These are phyloP conservation scores for Didymella lethalis DNA, from an alignment of 2,329 filamentous ascomycete species.

Conservation along the genomic window DNA sequence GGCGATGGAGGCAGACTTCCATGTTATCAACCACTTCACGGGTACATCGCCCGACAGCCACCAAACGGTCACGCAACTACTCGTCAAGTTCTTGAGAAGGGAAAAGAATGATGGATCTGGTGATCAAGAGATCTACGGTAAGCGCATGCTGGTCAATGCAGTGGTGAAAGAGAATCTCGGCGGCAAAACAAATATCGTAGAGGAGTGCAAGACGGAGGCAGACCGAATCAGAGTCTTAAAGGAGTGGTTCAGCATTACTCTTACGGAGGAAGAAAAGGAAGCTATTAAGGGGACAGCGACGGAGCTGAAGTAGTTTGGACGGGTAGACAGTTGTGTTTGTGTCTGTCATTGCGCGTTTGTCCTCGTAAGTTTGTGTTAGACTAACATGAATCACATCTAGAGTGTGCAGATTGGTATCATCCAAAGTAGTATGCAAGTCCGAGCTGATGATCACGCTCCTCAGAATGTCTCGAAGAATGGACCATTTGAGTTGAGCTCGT, in stretches of 20 bases:
- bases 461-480: too few relatives aligned
- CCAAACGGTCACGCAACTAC: slow-evolving; percentile 43
- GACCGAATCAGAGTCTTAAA: slow-evolving; percentile 51
- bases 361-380: too few relatives aligned
- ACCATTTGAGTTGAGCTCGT: too few relatives aligned
- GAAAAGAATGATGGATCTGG: slow-evolving; percentile 43
- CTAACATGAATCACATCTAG: too few relatives aligned
- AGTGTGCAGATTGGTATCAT: too few relatives aligned
- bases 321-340: too few relatives aligned
- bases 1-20: slow-evolving; percentile 52
- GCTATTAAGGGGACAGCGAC: slow-evolving; percentile 45
- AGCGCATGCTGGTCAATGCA: slow-evolving; percentile 53
- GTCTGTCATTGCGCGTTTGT: too few relatives aligned
- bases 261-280: slow-evolving; percentile 46
- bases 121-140: slow-evolving; percentile 45
- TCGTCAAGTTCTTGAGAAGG: slow-evolving; percentile 51
- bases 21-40: slow-evolving; percentile 52
- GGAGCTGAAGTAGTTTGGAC: slow-evolving; percentile 26
- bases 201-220: slow-evolving; percentile 51
- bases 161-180: slow-evolving; percentile 55
- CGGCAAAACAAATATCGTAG: slow-evolving; percentile 50
- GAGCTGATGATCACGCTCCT: too few relatives aligned
- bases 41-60: slow-evolving; percentile 43
- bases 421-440: too few relatives aligned
- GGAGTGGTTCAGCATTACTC: slow-evolving; percentile 52